phyloP scores from a whole-genome alignment of 768 basidiomycete species.

The Basidioascus undulatus region DNA sequence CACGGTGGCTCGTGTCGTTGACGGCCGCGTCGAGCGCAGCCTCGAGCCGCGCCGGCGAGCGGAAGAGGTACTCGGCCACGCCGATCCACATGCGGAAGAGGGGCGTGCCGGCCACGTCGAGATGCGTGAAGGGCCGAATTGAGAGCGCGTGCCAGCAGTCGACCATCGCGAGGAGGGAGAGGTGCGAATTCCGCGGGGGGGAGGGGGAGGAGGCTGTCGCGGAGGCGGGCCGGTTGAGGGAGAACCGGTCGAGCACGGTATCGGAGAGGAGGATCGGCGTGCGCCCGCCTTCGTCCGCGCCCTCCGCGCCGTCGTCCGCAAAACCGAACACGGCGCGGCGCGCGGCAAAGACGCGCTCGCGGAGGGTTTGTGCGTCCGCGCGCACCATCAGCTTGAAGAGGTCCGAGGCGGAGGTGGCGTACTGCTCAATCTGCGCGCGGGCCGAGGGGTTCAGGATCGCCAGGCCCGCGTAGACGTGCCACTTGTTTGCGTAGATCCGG shows the following conservation, averaged over 20 bases:
- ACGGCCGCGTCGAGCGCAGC: slow-evolving; percentile 50
- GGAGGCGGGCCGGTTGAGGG: slow-evolving; percentile 21
- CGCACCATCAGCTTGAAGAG: slow-evolving; percentile 89
- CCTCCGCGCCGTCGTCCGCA: not conserved
- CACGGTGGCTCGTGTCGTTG: slow-evolving; percentile 49
- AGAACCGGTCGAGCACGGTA: slow-evolving; percentile 68
- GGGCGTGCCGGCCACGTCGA: slow-evolving; percentile 81
- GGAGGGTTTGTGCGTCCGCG: slow-evolving; percentile 29
- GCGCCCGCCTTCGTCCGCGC: slow-evolving; percentile 16
- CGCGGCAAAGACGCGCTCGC: slow-evolving; percentile 47
- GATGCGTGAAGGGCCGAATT: slow-evolving; percentile 73
- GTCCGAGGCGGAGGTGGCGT: slow-evolving; percentile 56
- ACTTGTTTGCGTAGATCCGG: slow-evolving; percentile 87
- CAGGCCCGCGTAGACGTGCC: slow-evolving; percentile 98
- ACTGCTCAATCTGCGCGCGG: slow-evolving; percentile 69
- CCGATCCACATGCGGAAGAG: slow-evolving; percentile 92
- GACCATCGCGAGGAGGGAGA: slow-evolving; percentile 88
- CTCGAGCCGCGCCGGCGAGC: slow-evolving; percentile 34
- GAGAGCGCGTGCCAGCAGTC: slow-evolving; percentile 81
- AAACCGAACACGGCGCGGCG: slow-evolving; percentile 47
- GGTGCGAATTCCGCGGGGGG: slow-evolving; percentile 55
- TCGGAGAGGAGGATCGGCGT: slow-evolving; percentile 61
- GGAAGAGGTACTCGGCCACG: slow-evolving; percentile 85
- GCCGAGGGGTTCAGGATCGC: slow-evolving; percentile 90
- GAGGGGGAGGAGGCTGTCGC: slow-evolving; percentile 7